Evolutionary conservation across 2,329 filamentous ascomycete genomes (phyloP).

Genomic region (Paraconiothyrium brasiliense): DNA sequence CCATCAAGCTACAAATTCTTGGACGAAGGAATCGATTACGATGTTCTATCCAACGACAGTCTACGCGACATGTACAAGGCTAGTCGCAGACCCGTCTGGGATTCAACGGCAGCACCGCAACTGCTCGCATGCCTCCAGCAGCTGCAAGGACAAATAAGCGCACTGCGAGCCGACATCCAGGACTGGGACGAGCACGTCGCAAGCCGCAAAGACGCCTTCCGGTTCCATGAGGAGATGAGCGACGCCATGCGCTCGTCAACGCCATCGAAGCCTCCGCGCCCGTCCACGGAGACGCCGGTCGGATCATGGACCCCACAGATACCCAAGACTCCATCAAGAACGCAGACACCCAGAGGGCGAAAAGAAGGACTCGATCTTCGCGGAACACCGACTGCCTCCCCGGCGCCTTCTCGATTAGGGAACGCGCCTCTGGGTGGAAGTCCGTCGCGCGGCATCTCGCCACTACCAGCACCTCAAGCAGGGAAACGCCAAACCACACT

Average conservation of each 20-base stretch:
- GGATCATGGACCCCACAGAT: conserved; percentile 50
- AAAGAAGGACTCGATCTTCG: conserved; percentile 42
- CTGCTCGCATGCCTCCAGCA: conserved; percentile 54
- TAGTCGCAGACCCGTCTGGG: conserved; percentile 49
- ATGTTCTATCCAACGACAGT: conserved; percentile 39
- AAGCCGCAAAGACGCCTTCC: conserved; percentile 60
- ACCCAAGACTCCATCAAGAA: conserved; percentile 46
- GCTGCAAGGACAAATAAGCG: conserved; percentile 54
- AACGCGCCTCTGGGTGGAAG: conserved; percentile 41
- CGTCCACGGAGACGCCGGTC: conserved; percentile 36
- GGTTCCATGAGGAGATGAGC: conserved; percentile 56
- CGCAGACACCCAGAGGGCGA: conserved; percentile 47
- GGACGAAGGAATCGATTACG: conserved; percentile 31
- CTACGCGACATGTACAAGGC: conserved; percentile 47
- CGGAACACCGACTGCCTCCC: conserved; percentile 34
- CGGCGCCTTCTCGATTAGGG: conserved; percentile 37
- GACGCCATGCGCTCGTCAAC: conserved; percentile 49
- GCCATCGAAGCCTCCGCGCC: conserved; percentile 36
- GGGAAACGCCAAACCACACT: conserved; percentile 44
- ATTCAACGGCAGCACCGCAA: conserved; percentile 47
- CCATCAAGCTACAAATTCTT: conserved; percentile 59
- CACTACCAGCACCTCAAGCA: conserved; percentile 38
- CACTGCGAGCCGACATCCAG: conserved; percentile 54
- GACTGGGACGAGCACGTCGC: conserved; percentile 59
- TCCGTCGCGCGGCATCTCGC: conserved; percentile 39